phyloP scores from a whole-genome alignment of 1,139 yeast species.

The Suhomyces guaymorum region DNA sequence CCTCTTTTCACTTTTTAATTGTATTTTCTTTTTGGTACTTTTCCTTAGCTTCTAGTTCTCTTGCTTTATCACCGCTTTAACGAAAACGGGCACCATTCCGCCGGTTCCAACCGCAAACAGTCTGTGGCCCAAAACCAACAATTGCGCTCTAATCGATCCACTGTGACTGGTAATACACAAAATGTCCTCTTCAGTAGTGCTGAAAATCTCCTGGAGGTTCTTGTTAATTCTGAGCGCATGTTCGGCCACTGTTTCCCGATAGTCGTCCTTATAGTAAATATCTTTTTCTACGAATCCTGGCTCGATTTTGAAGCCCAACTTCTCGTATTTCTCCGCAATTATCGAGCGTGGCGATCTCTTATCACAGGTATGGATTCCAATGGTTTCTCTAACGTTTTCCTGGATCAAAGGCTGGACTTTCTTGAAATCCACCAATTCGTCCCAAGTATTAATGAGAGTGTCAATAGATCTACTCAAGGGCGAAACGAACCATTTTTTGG shows the following conservation, averaged over 20 bases:
- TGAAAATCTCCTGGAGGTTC: slow-evolving; percentile 39
- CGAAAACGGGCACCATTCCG: slow-evolving; percentile 47
- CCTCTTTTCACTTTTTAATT: no score
- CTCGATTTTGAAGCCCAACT: slow-evolving; percentile 33
- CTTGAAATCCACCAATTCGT: slow-evolving; percentile 29
- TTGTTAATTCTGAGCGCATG: slow-evolving; percentile 41
- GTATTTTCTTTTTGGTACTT: no score
- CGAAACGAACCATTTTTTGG: slow-evolving; percentile 35
- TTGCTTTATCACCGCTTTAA: slow-evolving; percentile 26
- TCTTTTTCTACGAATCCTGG: slow-evolving; percentile 44
- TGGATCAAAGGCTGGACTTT: slow-evolving; percentile 33
- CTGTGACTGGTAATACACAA: slow-evolving; percentile 40
- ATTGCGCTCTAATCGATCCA: slow-evolving; percentile 43
- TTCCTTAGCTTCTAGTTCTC: slow-evolving; percentile 3
- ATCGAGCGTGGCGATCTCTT: slow-evolving; percentile 37
- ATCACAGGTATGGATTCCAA: slow-evolving; percentile 48
- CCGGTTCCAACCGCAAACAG: slow-evolving; percentile 47
- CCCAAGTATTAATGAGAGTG: slow-evolving; percentile 33
- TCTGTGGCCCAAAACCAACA: slow-evolving; percentile 43
- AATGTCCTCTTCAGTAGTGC: slow-evolving; percentile 24
- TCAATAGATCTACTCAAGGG: slow-evolving; percentile 43
- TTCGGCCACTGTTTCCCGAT: slow-evolving; percentile 43
- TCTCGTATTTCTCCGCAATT: slow-evolving; percentile 33
- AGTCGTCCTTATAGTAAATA: slow-evolving; percentile 37
- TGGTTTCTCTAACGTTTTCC: slow-evolving; percentile 46